Base-by-base conservation (phyloP, 2,329 filamentous ascomycete genomes). In the Phyllosticta ampelicida region DNA sequence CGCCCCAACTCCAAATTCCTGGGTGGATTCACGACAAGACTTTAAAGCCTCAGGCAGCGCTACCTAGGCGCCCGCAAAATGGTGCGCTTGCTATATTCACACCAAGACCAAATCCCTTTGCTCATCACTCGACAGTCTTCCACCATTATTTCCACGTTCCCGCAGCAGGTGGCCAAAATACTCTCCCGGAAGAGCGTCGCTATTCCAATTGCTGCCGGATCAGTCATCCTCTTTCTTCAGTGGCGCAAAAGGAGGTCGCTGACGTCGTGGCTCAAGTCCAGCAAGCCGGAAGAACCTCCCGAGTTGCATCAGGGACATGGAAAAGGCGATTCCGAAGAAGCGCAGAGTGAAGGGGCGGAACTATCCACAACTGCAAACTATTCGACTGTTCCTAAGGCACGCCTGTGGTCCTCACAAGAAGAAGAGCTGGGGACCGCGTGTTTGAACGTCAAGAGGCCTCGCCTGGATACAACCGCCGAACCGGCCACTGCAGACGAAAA, bases 201-300 rank as follows among this genome's bases (percentile, higher is more conserved):
- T 26, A 54, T 58, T 9, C 56, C 56, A 19, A 18, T 58, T 44
- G 56, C 56, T 44, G 56, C 56, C 19, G 56, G 51, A 16, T 58
- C 56, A 51, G 54, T 58, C 36, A 54, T 58, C 20, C 28, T 58
- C 23, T 58, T 58, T 28, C 28, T 58, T n/a, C 56, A 58, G 51
- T 58, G 56, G 56, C 51, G 56, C 28, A 58, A 58, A 48, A 51
- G 56, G 26, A 58, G 53, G 30, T 58, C 56, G 56, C 48, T 51
- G 56, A 54, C 50, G 56, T 48, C 51, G 20, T 54, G 50, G 50
- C 20, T 36, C n/a, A 57, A 53, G 55, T 20, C 50, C 28, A 20
- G 26, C 48, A 36, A 20, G 54, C 54, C 48, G 30, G 20, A 56
- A 11, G 11, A 19, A n/a, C 1, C 36, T 6, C 36, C 36, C 11